Conservation (phyloP, 495 filamentous ascomycete genomes). For the Venustampulla echinocandica region DNA sequence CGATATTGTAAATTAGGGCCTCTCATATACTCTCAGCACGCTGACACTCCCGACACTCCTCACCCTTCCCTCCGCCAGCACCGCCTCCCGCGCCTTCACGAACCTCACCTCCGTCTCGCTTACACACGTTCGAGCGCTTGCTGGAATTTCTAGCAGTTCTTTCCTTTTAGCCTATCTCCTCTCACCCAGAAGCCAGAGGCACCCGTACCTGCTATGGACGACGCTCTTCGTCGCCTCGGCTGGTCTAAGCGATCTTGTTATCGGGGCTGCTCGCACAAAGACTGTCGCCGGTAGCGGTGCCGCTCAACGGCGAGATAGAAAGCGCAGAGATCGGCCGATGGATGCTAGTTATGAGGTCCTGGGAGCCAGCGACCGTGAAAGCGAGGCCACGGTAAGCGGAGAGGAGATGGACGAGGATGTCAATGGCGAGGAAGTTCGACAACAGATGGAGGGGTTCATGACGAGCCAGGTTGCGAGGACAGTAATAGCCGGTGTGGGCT, state of each 20-base stretch:
- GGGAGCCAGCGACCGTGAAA: conserved; percentile 40
- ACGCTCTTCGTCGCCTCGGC: conserved; percentile 48
- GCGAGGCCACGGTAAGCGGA: conserved; percentile 30
- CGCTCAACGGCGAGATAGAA: conserved; percentile 20
- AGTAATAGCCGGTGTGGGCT: conserved; percentile 54
- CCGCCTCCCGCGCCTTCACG: conserved; percentile 55
- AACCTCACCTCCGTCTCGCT: conserved; percentile 51
- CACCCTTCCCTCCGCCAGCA: conserved; percentile 60
- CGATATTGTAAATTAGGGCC: conserved; percentile 48
- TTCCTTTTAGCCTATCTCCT: conserved; percentile 65
- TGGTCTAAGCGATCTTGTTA: conserved; percentile 47
- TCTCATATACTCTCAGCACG: conserved; percentile 69
- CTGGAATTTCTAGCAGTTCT: conserved; percentile 49
- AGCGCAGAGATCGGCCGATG: conserved; percentile 26
- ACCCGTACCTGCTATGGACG: conserved; percentile 83
- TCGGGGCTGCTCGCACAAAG: conserved; percentile 26
- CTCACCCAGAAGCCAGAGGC: conserved; percentile 59
- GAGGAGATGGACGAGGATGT: conserved; percentile 45
- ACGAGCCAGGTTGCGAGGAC: conserved; percentile 51
- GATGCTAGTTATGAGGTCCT: conserved; percentile 62
- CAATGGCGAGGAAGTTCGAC: conserved; percentile 76
- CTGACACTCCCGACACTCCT: conserved; percentile 69
- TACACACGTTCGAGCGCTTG: conserved; percentile 50
- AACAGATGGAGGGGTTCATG: conserved; percentile 57
- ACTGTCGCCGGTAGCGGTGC: conserved; percentile 24